A percentile compares a stretch with the other conserved stretches of the same genome.
Conservation (phyloP, 1,284 basidiomycete genomes). For the Neolentinus lepideus region DNA sequence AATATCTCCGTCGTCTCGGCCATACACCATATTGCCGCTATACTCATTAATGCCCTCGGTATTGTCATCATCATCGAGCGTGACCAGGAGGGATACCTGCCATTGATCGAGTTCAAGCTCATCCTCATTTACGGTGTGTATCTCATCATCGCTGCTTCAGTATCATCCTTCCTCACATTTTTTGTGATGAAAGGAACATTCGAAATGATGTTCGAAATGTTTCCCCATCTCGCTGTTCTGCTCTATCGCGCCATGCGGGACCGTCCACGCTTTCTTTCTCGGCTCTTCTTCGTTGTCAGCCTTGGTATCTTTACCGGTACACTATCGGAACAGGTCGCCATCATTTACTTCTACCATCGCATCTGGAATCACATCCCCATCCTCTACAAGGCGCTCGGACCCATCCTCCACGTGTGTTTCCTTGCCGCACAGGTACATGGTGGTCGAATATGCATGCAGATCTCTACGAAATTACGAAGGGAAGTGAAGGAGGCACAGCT, state of each 20-base stretch:
- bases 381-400: neutral
- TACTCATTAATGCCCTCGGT: conserved; percentile 1
- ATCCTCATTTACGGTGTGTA: conserved; percentile 1
- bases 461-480: neutral
- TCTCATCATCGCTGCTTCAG: neutral
- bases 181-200: neutral
- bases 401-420: conserved; percentile 2
- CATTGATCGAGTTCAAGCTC: neutral
- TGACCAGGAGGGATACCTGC: neutral
- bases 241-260: neutral
- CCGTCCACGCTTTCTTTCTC: neutral
- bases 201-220: conserved; percentile 2
- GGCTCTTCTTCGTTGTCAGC: neutral
- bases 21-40: neutral
- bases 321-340: neutral
- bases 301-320: conserved; percentile 1
- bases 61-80: neutral
- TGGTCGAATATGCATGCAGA: neutral
- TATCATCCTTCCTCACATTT: neutral
- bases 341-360: conserved; percentile 1
- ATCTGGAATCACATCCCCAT: conserved; percentile 1
- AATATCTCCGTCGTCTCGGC: conserved; percentile 2
- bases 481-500: neutral
- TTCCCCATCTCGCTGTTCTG: conserved; percentile 1
- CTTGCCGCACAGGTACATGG: neutral